Percentiles rank a stretch among this genome's conserved stretches.
phyloP scores from a whole-genome alignment of 2,329 filamentous ascomycete species.

The Aspergillus brasiliensis region DNA sequence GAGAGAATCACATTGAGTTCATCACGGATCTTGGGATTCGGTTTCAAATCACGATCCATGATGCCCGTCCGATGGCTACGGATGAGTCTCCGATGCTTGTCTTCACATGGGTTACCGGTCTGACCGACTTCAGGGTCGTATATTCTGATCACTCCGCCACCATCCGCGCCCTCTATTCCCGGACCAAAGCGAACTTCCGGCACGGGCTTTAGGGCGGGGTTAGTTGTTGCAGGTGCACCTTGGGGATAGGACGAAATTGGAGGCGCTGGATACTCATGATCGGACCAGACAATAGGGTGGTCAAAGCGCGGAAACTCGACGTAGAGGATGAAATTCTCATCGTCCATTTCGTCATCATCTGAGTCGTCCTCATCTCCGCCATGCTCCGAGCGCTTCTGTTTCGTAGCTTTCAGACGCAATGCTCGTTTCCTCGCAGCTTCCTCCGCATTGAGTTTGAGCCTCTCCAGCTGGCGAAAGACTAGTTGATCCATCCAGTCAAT shows the following conservation, averaged over 20 bases:
- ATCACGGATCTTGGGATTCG: slow-evolving; percentile 92
- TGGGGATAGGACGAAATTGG: slow-evolving; percentile 76
- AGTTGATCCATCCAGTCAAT: slow-evolving; percentile 96
- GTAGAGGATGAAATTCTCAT: slow-evolving; percentile 77
- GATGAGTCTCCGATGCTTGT: slow-evolving; percentile 88
- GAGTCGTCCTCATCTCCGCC: slow-evolving; percentile 45
- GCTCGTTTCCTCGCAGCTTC: slow-evolving; percentile 63
- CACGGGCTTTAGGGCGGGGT: slow-evolving; percentile 73
- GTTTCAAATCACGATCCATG: slow-evolving; percentile 90
- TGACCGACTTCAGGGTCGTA: slow-evolving; percentile 93
- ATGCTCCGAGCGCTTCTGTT: slow-evolving; percentile 28
- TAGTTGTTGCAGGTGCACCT: slow-evolving; percentile 64
- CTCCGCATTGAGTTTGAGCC: slow-evolving; percentile 66
- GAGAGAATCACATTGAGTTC: slow-evolving; percentile 89
- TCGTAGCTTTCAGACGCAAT: slow-evolving; percentile 37
- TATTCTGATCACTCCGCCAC: slow-evolving; percentile 69
- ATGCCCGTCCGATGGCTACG: slow-evolving; percentile 92
- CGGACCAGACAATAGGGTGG: slow-evolving; percentile 91
- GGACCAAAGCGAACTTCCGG: slow-evolving; percentile 89
- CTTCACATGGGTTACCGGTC: slow-evolving; percentile 89
- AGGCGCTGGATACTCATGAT: slow-evolving; percentile 86
- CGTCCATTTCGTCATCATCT: slow-evolving; percentile 48
- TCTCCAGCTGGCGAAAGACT: slow-evolving; percentile 88
- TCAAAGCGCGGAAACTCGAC: slow-evolving; percentile 94
- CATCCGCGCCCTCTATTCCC: slow-evolving; percentile 72